Evolutionary conservation across 1,139 yeast species (phyloP).

Genomic region (Magnusiomyces magnusii): DNA sequence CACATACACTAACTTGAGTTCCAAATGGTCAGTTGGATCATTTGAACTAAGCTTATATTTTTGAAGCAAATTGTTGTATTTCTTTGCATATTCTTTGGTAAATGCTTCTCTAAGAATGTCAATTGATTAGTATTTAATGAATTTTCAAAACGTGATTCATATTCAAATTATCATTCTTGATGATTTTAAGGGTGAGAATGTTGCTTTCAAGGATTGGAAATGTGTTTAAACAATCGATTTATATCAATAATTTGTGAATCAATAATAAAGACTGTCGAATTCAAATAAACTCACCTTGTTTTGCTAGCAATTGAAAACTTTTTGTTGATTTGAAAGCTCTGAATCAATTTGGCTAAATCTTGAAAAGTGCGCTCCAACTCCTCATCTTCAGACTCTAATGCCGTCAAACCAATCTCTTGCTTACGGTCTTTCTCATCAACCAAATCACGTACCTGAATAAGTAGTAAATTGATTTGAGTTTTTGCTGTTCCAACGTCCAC

Average conservation of each 20-base stretch:
- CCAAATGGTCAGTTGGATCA: background rate
- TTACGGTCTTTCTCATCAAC: conserved; percentile 49
- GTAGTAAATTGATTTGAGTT: conserved; percentile 24
- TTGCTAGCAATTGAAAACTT: background rate
- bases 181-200: too few relatives aligned
- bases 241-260: too few relatives aligned
- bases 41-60: conserved; percentile 3
- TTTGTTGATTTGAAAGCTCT: conserved; percentile 20
- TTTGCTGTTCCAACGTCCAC: background rate
- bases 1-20: background rate
- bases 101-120: conserved; percentile 1
- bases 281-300: conserved; percentile 1
- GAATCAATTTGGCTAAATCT: conserved; percentile 34
- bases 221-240: too few relatives aligned
- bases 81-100: background rate
- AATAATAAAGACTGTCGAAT: too few relatives aligned
- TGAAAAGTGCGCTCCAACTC: conserved; percentile 43
- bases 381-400: conserved; percentile 47
- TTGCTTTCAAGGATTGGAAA: too few relatives aligned
- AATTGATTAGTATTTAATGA: background rate
- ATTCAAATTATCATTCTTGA: too few relatives aligned
- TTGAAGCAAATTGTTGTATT: conserved; percentile 9
- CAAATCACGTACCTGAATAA: conserved; percentile 38
- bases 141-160: too few relatives aligned
- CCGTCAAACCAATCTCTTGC: conserved; percentile 40